Conservation (phyloP, 2,329 filamentous ascomycete species). For the Microsporum canis region DNA sequence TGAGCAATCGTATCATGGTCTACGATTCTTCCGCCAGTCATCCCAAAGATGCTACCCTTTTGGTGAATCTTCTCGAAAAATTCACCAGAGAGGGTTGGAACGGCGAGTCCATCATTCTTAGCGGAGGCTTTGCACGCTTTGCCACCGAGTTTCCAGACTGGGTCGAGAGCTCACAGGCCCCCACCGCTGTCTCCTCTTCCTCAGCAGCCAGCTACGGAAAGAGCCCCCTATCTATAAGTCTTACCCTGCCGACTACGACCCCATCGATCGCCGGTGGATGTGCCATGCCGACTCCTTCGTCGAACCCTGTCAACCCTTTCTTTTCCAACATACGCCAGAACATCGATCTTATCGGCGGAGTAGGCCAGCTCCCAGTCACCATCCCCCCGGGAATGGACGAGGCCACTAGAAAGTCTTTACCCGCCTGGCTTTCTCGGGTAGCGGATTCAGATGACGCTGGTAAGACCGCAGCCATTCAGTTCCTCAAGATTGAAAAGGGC, state of each 20-base stretch:
- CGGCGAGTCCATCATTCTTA: conserved; percentile 62
- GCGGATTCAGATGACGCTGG: conserved; percentile 59
- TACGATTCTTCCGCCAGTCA: conserved; percentile 72
- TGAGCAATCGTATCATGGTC: conserved; percentile 65
- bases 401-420: conserved; percentile 45
- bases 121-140: conserved; percentile 72
- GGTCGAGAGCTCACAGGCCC: conserved; percentile 43
- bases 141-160: conserved; percentile 53
- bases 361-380: conserved; percentile 63
- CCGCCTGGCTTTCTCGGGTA: conserved; percentile 64
- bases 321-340: conserved; percentile 95
- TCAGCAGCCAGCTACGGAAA: conserved; percentile 19
- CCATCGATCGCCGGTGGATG: conserved; percentile 66
- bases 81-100: conserved; percentile 74
- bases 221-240: conserved; percentile 42
- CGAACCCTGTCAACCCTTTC: conserved; percentile 69
- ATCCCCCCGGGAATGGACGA: conserved; percentile 44
- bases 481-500: conserved; percentile 68
- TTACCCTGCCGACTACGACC: conserved; percentile 31
- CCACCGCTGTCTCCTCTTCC: conserved; percentile 15
- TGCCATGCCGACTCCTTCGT: conserved; percentile 52
- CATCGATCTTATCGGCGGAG: conserved; percentile 85
- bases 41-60: conserved; percentile 66
- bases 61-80: conserved; percentile 84
- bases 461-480: conserved; percentile 68